A percentile compares a stretch with the other conserved stretches of the same genome.
Evolutionary conservation across 345 rosid genomes (phyloP).

Genomic region (Gynandropsis gynandra): DNA sequence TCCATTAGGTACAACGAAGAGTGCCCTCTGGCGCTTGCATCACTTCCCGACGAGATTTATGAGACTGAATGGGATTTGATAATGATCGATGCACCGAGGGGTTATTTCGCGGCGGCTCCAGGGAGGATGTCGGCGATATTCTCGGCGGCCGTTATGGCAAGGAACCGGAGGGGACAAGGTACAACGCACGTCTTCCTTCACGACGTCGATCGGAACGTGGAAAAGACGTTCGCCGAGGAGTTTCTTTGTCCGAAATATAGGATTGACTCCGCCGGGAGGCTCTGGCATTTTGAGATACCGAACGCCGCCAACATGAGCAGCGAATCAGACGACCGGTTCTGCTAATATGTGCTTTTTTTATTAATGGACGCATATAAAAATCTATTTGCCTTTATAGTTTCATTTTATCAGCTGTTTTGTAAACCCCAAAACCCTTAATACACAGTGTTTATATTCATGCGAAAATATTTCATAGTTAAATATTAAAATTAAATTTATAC

Average conservation of each 20-base stretch:
- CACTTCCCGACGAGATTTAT: conserved; percentile 71
- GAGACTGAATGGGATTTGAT: conserved; percentile 81
- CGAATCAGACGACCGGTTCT: conserved; percentile 37
- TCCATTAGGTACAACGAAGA: conserved; percentile 23
- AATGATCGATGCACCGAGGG: conserved; percentile 79
- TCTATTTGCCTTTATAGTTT: too few relatives aligned
- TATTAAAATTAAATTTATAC: too few relatives aligned
- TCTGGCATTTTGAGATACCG: conserved; percentile 78
- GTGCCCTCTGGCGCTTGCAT: conserved; percentile 56
- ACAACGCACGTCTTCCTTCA: conserved; percentile 69
- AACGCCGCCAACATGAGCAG: conserved; percentile 33
- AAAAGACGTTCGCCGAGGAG: conserved; percentile 54
- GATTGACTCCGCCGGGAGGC: conserved; percentile 41
- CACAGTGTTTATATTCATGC: too few relatives aligned
- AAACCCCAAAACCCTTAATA: too few relatives aligned
- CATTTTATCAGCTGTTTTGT: too few relatives aligned
- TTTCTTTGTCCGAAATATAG: conserved; percentile 51
- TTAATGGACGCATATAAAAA: too few relatives aligned
- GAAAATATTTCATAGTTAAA: too few relatives aligned
- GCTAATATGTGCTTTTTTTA: conserved; percentile 42
- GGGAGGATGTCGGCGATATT: conserved; percentile 78
- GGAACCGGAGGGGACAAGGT: conserved; percentile 53
- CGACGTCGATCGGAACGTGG: conserved; percentile 62
- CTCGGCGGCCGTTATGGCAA: conserved; percentile 76
- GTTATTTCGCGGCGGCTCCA: conserved; percentile 61